A percentile compares a stretch with the other conserved stretches of the same genome.
Evolutionary conservation across 1,284 basidiomycete genomes (phyloP).

Genomic region (Tremellales sp.): DNA sequence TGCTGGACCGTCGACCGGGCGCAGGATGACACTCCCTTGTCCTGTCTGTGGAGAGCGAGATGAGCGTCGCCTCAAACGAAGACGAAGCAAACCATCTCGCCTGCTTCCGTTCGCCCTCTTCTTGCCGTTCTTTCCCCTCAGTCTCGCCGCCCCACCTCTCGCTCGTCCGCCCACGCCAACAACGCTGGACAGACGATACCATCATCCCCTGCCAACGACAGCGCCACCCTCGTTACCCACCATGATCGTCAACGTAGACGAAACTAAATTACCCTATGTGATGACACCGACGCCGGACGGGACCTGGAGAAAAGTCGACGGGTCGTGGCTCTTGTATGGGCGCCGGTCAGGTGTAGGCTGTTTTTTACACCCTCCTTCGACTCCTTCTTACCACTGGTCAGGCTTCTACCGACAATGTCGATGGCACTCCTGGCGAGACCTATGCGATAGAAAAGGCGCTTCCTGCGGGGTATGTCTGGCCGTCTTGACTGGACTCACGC

Average conservation of each 20-base stretch:
- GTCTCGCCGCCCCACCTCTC: constrained; percentile 6
- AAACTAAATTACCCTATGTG: constrained; percentile 33
- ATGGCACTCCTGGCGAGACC: constrained; percentile 6
- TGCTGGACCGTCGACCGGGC: no score
- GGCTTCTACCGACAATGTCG: background rate
- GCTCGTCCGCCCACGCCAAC: background rate
- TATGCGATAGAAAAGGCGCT: constrained; percentile 26
- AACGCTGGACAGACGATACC: background rate
- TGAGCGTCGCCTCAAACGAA: constrained; percentile 39
- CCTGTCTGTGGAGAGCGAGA: background rate
- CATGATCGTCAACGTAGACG: constrained; percentile 12
- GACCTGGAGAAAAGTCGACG: constrained; percentile 26
- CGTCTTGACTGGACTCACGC: background rate
- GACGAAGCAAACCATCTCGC: constrained; percentile 59
- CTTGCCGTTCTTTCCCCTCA: constrained; percentile 3
- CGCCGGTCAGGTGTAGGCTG: constrained; percentile 20
- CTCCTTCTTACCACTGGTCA: no score
- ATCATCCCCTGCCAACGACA: constrained; percentile 3
- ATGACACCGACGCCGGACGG: constrained; percentile 28
- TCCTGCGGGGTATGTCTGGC: constrained; percentile 21
- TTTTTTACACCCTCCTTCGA: no score
- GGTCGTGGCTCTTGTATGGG: constrained; percentile 37
- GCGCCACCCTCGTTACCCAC: constrained; percentile 12
- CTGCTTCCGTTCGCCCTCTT: constrained; percentile 2
- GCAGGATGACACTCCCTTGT: no score